Evolutionary conservation across 192 early-diverging fungal genomes (phyloP).

Genomic region (Rhizoclosmatium globosum): DNA sequence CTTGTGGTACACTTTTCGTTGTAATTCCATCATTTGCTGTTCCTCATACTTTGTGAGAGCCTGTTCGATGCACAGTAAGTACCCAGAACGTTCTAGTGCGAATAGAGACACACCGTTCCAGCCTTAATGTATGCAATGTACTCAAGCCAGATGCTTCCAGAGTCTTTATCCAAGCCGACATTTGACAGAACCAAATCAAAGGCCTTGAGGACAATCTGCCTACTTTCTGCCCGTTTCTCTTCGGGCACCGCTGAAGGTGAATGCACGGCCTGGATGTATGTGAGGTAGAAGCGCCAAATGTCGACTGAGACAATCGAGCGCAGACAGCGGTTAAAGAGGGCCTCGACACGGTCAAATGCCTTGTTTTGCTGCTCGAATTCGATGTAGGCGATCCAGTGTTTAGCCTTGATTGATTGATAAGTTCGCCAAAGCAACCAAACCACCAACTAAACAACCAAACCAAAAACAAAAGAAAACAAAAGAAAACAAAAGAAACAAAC

Average conservation of each 20-base stretch:
- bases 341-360: constrained; percentile 78
- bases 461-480: background rate
- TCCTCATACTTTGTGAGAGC: constrained; percentile 79
- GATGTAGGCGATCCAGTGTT: constrained; percentile 80
- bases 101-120: constrained; percentile 64
- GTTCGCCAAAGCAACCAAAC: background rate
- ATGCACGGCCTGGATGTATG: constrained; percentile 84
- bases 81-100: background rate
- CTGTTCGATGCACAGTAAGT: background rate
- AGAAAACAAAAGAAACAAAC: constrained; percentile 3
- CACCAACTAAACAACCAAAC: background rate
- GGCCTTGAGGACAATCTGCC: constrained; percentile 76
- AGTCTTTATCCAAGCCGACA: constrained; percentile 88
- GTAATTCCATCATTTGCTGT: constrained; percentile 85
- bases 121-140: constrained; percentile 84
- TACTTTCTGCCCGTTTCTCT: constrained; percentile 64
- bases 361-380: constrained; percentile 83
- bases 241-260: constrained; percentile 52
- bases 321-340: constrained; percentile 85
- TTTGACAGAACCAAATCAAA: constrained; percentile 90
- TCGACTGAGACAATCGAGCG: constrained; percentile 84
- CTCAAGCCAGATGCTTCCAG: constrained; percentile 88
- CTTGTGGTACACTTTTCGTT: constrained; percentile 84
- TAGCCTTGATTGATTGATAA: constrained; percentile 50
- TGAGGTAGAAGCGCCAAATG: constrained; percentile 88